These are phyloP conservation scores for Suillus occidentalis DNA, from an alignment of 768 basidiomycete genomes.

Conservation along the genomic window DNA sequence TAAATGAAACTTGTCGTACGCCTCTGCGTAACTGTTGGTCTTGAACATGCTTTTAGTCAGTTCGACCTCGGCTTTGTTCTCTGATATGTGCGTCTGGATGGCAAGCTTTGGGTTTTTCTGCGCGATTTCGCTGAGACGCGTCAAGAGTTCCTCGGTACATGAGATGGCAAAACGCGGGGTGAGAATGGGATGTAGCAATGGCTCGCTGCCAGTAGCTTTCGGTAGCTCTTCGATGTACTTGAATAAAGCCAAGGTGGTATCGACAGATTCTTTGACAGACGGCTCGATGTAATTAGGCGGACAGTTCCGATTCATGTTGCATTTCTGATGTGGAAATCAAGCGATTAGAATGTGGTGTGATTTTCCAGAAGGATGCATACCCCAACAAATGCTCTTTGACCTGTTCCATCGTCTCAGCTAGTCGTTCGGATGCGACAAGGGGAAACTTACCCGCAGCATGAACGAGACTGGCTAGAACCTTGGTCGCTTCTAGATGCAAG, in stretches of 20 bases:
- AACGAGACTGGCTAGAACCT: slow-evolving; percentile 75
- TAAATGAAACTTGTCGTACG: slow-evolving; percentile 80
- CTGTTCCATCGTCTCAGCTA: slow-evolving; percentile 33
- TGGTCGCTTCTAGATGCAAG: slow-evolving; percentile 78
- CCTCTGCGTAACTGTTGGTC: slow-evolving; percentile 65
- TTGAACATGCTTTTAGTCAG: slow-evolving; percentile 71
- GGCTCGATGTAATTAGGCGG: slow-evolving; percentile 71
- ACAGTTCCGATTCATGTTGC: slow-evolving; percentile 56
- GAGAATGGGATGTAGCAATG: slow-evolving; percentile 84
- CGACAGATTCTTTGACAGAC: slow-evolving; percentile 56
- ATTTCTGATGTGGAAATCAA: slow-evolving; percentile 29
- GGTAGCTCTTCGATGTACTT: slow-evolving; percentile 62
- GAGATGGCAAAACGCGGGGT: slow-evolving; percentile 97
- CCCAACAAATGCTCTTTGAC: slow-evolving; percentile 84
- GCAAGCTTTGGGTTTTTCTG: slow-evolving; percentile 56
- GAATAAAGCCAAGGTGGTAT: slow-evolving; percentile 64
- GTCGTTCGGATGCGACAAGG: background rate
- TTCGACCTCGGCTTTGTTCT: slow-evolving; percentile 73
- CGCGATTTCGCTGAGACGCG: slow-evolving; percentile 61
- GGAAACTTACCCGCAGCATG: slow-evolving; percentile 52
- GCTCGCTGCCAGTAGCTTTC: slow-evolving; percentile 34
- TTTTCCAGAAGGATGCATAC: slow-evolving; percentile 43
- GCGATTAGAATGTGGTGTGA: background rate
- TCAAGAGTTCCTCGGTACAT: slow-evolving; percentile 72
- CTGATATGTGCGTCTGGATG: slow-evolving; percentile 93